Percentiles rank a stretch among this genome's conserved stretches.
Conservation (phyloP, 2,329 filamentous ascomycete species). For the Aspergillus bombycis region DNA sequence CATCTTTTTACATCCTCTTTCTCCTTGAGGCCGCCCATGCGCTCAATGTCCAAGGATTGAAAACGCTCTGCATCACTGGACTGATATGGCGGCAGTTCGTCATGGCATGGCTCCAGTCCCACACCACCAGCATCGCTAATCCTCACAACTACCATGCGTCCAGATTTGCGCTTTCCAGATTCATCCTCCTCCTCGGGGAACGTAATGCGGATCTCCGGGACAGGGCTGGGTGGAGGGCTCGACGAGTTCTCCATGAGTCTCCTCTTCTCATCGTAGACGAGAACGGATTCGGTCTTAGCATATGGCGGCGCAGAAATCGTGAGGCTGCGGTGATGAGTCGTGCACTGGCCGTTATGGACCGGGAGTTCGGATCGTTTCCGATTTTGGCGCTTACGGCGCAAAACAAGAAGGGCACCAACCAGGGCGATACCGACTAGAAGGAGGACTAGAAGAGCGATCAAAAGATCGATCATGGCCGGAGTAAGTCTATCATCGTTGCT, state of each 20-base stretch:
- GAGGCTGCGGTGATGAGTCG: slow-evolving; percentile 58
- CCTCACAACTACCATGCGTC: slow-evolving; percentile 86
- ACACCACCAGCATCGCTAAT: slow-evolving; percentile 84
- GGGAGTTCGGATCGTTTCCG: slow-evolving; percentile 60
- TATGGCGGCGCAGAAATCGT: slow-evolving; percentile 57
- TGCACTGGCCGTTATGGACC: slow-evolving; percentile 64
- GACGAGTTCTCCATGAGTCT: slow-evolving; percentile 75
- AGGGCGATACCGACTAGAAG: slow-evolving; percentile 72
- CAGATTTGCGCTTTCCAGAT: slow-evolving; percentile 75
- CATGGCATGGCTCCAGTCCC: slow-evolving; percentile 80
- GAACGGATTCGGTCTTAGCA: slow-evolving; percentile 68
- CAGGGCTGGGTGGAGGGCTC: slow-evolving; percentile 76
- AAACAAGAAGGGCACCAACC: slow-evolving; percentile 68
- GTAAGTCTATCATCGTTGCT: slow-evolving; percentile 55
- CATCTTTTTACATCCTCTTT: slow-evolving; percentile 61
- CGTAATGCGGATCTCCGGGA: slow-evolving; percentile 96
- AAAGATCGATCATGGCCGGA: slow-evolving; percentile 69
- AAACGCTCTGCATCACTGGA: slow-evolving; percentile 78
- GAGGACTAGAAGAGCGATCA: slow-evolving; percentile 78
- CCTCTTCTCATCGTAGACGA: slow-evolving; percentile 79
- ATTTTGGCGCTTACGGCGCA: slow-evolving; percentile 69
- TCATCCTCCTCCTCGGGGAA: slow-evolving; percentile 92
- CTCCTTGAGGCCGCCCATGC: slow-evolving; percentile 92
- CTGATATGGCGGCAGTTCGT: slow-evolving; percentile 86
- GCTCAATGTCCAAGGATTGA: slow-evolving; percentile 91